These are phyloP conservation scores for Penicillium sp. DNA, from an alignment of 2,329 filamentous ascomycete genomes.

Conservation along the genomic window DNA sequence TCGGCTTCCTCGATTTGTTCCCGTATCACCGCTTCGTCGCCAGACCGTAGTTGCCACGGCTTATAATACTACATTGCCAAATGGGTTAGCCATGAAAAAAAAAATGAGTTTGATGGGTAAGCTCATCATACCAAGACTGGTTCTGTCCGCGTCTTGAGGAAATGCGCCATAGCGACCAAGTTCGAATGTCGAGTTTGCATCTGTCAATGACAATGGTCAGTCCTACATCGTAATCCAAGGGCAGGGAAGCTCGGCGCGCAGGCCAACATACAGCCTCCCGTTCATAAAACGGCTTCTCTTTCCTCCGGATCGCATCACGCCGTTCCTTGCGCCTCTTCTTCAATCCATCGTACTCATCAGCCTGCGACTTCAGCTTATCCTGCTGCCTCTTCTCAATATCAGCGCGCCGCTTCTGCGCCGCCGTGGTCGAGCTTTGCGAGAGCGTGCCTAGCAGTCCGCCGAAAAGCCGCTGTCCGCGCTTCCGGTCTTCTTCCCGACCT, in stretches of 20 bases:
- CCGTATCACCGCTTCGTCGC: constrained; percentile 71
- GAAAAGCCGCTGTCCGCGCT: constrained; percentile 81
- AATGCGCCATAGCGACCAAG: constrained; percentile 70
- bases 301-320: constrained; percentile 61
- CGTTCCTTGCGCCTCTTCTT: constrained; percentile 67
- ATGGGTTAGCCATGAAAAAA: constrained; percentile 22
- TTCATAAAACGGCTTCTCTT: constrained; percentile 74
- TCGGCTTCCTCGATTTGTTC: constrained; percentile 69
- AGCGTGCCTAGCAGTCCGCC: constrained; percentile 78
- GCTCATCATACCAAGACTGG: constrained; percentile 69
- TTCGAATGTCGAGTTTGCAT: constrained; percentile 75
- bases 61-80: constrained; percentile 69
- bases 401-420: constrained; percentile 68
- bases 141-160: constrained; percentile 69
- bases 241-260: constrained; percentile 15
- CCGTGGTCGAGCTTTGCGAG: constrained; percentile 67
- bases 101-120: background rate
- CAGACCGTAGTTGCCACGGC: constrained; percentile 72
- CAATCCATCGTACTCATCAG: constrained; percentile 69
- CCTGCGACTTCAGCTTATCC: constrained; percentile 76
- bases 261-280: constrained; percentile 67
- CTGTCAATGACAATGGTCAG: constrained; percentile 45
- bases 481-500: constrained; percentile 71
- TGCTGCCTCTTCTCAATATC: constrained; percentile 84
- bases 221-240: background rate